Evolutionary conservation across 2,329 filamentous ascomycete species (phyloP), one percentile per base, ranked within the genome.

Genomic region (Trichoderma simmonsii): DNA sequence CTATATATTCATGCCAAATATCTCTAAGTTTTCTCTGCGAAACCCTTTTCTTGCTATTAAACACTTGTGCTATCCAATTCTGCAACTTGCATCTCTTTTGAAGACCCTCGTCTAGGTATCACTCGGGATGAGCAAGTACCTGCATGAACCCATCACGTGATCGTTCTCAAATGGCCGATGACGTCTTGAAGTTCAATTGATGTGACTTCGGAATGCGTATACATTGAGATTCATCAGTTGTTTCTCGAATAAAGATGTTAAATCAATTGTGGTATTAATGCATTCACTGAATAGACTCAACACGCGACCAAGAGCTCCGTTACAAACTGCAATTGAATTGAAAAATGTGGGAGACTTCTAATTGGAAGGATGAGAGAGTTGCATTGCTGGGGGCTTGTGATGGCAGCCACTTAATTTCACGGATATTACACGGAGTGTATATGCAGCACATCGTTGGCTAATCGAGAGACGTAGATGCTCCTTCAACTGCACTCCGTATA

Each of bases 341-440:
- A 28, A 21, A 51, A 51, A 21, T 6, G 21, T 2, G 60, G 9
- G 21, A 18, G 14, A 59, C 34, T 2, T 7, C 34, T 9, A 28
- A n/a, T 26, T 43, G 12, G 15, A 36, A 62, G 57, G 32, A 34
- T 34, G 57, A 14, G 26, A 59, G 26, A 59, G 43, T 51, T 51
- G 43, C 43, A 62, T 64, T 60, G 34, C 30, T 60, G 57, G 28
- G 32, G 57, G 30, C 30, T 21, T 28, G 28, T 60, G 57, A 34
- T 64, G 54, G 63, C 48, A 28, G 14, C 51, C 32, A 21, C 32
- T n/a, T 28, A 26, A 67, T 21, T 39, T 59, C 28, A 59, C 64
- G 48, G 51, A 39, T 39, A 67, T 59, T 59, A 59, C 28, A 59
- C 64, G 34, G 51, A 67, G 51, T 26, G 57, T 36, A 67, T 28